Base-by-base conservation (phyloP, 169 alveolate species). In the Plasmodium gaboni region DNA sequence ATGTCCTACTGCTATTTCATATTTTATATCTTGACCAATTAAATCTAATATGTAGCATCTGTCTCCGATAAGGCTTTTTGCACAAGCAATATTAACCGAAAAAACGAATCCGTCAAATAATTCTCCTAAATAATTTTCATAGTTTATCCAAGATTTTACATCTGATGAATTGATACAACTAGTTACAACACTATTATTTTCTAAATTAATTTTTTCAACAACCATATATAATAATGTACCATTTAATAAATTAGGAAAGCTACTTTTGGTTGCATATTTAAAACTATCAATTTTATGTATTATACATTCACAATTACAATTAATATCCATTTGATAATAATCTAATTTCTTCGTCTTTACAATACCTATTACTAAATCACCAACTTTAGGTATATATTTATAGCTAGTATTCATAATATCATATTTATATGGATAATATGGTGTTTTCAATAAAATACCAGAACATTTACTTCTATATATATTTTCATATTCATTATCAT, bases 81-180 rank as follows among this genome's bases (percentile, higher is more conserved):
- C 32, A 46, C 42, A 70, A 19, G 95, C 67, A 26, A 89, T 85
- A 42, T 92, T 93, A 48, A 94, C 91, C 2, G 85, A 26, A 72
- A 92, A 85, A 73, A 89, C 51, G 57, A 89, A 76, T 19, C 96
- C 96, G 63, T 78, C 93, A 12, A 74, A 78, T 17, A 94, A 89
- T 17, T 88, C 95, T 17, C 96, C 96, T 53, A 94, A 92, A 46
- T 94, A 94, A 38, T 93, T 90, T 57, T 94, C 96, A 60, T 90
- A 88, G 9, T 93, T 94, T 24, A 94, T 88, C 95, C 95, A 94
- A 24, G 90, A 89, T 71, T 94, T 94, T 63, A 89, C 91, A 55
- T 89, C 94, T 50, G 88, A 87, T 59, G 87, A 90, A 57, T 87
- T 87, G 9, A 92, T 61, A 46, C 96, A 94, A 57, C 94, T 74